A percentile compares a stretch with the other conserved stretches of the same genome.
Evolutionary conservation across 345 rosid species (phyloP).

Genomic region (Viola odorata): DNA sequence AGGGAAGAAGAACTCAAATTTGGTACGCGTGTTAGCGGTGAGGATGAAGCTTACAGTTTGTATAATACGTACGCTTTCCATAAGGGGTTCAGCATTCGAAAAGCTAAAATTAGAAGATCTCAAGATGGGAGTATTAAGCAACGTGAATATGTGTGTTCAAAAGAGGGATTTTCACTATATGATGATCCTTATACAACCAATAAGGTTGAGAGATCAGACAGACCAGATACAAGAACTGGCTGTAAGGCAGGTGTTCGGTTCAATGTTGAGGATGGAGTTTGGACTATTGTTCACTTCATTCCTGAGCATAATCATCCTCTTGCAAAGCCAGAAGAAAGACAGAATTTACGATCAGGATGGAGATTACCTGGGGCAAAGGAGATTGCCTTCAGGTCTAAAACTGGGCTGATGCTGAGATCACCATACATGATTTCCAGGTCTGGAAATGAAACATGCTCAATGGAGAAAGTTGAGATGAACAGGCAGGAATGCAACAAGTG

Average conservation of each 20-base stretch:
- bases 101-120: conserved; percentile 10
- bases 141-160: conserved; percentile 14
- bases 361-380: neutral
- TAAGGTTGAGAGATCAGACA: conserved; percentile 10
- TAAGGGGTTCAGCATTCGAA: conserved; percentile 23
- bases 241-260: conserved; percentile 16
- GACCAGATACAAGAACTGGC: conserved; percentile 11
- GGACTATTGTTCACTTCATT: conserved; percentile 12
- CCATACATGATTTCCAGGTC: no score
- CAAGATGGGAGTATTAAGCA: conserved; percentile 6
- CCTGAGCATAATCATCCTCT: conserved; percentile 19
- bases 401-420: neutral
- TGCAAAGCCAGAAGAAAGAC: conserved; percentile 12
- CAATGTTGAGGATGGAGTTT: conserved; percentile 10
- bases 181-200: neutral
- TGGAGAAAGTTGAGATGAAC: neutral
- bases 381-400: neutral
- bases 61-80: conserved; percentile 14
- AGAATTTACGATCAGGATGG: conserved; percentile 8
- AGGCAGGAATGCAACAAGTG: neutral
- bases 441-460: neutral
- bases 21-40: neutral
- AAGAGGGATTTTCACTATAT: conserved; percentile 14
- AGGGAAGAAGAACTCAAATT: neutral
- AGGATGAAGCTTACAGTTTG: conserved; percentile 17